Conservation (phyloP, 306 rosid species). For the Rosa rugosa region DNA sequence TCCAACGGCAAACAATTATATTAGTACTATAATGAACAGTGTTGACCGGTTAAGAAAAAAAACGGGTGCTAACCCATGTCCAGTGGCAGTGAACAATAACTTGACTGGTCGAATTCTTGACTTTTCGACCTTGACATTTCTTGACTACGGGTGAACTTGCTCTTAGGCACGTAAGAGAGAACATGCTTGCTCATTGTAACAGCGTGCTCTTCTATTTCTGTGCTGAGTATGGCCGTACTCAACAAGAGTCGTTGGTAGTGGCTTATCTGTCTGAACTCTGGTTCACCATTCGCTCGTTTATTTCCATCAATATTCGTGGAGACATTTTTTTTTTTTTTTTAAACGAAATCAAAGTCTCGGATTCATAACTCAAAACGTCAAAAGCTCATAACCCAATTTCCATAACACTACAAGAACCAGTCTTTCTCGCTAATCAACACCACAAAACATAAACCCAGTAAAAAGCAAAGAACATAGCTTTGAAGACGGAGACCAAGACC, state of each 20-base stretch:
- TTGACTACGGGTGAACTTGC: too few species aligned
- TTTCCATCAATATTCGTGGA: background rate
- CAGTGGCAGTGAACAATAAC: too few species aligned
- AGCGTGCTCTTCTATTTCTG: background rate
- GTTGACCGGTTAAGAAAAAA: too few species aligned
- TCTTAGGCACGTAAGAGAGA: too few species aligned
- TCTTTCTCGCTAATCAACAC: background rate
- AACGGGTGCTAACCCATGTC: too few species aligned
- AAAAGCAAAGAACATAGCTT: background rate
- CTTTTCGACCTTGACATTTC: too few species aligned
- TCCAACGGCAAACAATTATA: too few species aligned
- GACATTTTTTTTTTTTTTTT: too few species aligned
- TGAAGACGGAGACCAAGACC: background rate
- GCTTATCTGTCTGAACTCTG: background rate
- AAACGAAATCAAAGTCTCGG: background rate
- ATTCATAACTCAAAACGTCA: background rate
- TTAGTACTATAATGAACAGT: too few species aligned
- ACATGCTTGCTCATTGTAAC: background rate
- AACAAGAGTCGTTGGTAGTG: background rate
- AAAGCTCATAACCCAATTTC: background rate
- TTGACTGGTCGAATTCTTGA: too few species aligned
- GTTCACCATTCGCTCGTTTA: background rate
- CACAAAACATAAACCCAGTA: background rate
- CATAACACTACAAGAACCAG: background rate
- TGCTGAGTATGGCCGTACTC: background rate